Conservation (phyloP, 2,329 filamentous ascomycete genomes). For the Aspergillus bombycis region DNA sequence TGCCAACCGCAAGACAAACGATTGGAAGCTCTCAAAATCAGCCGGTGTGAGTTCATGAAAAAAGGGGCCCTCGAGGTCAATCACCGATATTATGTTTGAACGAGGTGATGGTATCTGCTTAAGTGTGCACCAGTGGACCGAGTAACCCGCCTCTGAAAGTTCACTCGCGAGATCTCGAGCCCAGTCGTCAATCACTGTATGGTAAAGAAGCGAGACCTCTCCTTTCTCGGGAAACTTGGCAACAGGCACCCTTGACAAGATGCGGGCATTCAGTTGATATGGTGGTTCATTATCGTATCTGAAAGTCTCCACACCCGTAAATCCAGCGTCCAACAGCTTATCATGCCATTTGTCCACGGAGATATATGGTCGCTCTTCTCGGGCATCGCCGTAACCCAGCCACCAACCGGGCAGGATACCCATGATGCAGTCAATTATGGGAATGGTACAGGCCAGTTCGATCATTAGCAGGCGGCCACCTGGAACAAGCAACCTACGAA, state of each 20-base stretch:
- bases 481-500: constrained; percentile 36
- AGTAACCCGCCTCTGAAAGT: constrained; percentile 7
- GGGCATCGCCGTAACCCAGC: constrained; percentile 29
- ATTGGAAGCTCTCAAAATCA: constrained; percentile 4
- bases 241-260: constrained; percentile 6
- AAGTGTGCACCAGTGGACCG: constrained; percentile 7
- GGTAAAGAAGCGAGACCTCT: constrained; percentile 5
- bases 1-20: neutral
- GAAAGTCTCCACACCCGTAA: constrained; percentile 19
- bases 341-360: constrained; percentile 19
- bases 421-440: constrained; percentile 29
- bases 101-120: neutral
- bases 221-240: neutral
- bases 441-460: constrained; percentile 38
- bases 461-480: constrained; percentile 51
- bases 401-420: constrained; percentile 47
- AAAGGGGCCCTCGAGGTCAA: constrained; percentile 19
- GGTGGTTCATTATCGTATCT: constrained; percentile 15
- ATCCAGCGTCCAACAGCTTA: constrained; percentile 24
- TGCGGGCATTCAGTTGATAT: constrained; percentile 17
- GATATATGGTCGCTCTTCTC: constrained; percentile 24
- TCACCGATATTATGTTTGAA: constrained; percentile 14
- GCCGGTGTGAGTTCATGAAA: constrained; percentile 10
- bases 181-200: neutral
- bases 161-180: constrained; percentile 8